A percentile compares a stretch with the other conserved stretches of the same genome.
Conservation (phyloP, 305 asterid genomes). For the Fraxinus ornus region DNA sequence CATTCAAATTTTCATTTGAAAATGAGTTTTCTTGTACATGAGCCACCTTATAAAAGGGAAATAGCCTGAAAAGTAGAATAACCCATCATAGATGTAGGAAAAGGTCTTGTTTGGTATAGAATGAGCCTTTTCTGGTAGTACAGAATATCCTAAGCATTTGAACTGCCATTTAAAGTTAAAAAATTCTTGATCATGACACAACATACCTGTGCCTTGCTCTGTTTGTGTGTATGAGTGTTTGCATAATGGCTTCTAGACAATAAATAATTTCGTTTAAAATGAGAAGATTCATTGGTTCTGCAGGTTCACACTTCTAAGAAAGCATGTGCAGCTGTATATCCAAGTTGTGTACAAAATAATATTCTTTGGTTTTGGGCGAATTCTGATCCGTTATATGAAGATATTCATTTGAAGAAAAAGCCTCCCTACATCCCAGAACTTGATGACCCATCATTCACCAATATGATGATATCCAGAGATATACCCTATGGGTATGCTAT, state of each 20-base stretch:
- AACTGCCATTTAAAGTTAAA: not conserved
- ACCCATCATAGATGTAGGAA: not conserved
- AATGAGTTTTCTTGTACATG: not conserved
- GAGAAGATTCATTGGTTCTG: constrained; percentile 15
- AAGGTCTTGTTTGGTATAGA: not conserved
- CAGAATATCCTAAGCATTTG: not conserved
- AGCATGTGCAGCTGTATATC: constrained; percentile 85
- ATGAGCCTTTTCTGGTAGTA: not conserved
- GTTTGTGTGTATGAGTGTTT: constrained; percentile 7
- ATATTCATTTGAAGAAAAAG: constrained; percentile 50
- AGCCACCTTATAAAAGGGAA: not conserved
- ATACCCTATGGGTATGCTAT: constrained; percentile 71
- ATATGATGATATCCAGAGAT: constrained; percentile 63
- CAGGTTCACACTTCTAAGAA: constrained; percentile 79
- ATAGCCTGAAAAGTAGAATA: not conserved
- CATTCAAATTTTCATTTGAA: not conserved
- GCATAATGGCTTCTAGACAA: not conserved
- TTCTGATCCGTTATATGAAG: constrained; percentile 59
- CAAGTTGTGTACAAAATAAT: constrained; percentile 77
- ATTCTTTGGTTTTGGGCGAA: constrained; percentile 97
- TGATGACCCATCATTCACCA: constrained; percentile 72
- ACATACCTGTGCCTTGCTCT: not conserved
- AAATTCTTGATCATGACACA: not conserved
- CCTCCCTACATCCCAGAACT: constrained; percentile 86
- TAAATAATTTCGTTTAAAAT: not conserved